Conservation (phyloP, 345 rosid genomes). For the Aegle marmelos region DNA sequence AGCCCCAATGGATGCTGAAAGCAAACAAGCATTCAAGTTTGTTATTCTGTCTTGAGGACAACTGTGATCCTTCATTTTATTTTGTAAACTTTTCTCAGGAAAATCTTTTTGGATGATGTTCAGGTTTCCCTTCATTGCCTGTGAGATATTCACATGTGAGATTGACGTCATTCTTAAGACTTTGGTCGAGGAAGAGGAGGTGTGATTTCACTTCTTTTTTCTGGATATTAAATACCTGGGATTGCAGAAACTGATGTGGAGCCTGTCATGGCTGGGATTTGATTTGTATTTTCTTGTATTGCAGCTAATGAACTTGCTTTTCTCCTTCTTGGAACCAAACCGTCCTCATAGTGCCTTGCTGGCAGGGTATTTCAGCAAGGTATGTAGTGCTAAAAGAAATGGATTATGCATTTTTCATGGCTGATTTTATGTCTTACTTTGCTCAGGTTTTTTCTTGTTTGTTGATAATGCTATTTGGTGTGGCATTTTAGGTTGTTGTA, state of each 20-base stretch:
- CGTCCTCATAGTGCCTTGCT: conserved; percentile 83
- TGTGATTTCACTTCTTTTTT: conserved; percentile 20
- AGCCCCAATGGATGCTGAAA: conserved; percentile 79
- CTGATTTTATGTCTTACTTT: not conserved
- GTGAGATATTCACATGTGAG: conserved; percentile 97
- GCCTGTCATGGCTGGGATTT: conserved; percentile 15
- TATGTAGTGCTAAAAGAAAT: conserved; percentile 21
- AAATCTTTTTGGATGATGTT: conserved; percentile 1
- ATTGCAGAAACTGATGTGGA: conserved; percentile 3
- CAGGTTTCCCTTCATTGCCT: conserved; percentile 95
- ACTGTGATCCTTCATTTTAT: not conserved
- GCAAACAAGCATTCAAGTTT: conserved; percentile 85
- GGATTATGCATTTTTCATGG: not conserved
- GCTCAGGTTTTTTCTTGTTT: not conserved
- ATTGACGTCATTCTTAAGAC: conserved; percentile 96
- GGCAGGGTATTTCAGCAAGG: conserved; percentile 99
- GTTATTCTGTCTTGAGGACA: conserved; percentile 15
- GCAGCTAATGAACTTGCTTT: conserved; percentile 92
- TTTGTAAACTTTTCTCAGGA: not conserved
- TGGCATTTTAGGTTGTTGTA: conserved; percentile 68
- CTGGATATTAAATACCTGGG: conserved; percentile 1
- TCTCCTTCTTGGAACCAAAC: conserved; percentile 87
- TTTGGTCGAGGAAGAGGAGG: conserved; percentile 95
- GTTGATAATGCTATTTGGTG: conserved; percentile 20
- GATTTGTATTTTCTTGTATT: conserved; percentile 17